These are phyloP conservation scores for Crithidia sp. DNA, from an alignment of 208 protist genomes.

Conservation along the genomic window DNA sequence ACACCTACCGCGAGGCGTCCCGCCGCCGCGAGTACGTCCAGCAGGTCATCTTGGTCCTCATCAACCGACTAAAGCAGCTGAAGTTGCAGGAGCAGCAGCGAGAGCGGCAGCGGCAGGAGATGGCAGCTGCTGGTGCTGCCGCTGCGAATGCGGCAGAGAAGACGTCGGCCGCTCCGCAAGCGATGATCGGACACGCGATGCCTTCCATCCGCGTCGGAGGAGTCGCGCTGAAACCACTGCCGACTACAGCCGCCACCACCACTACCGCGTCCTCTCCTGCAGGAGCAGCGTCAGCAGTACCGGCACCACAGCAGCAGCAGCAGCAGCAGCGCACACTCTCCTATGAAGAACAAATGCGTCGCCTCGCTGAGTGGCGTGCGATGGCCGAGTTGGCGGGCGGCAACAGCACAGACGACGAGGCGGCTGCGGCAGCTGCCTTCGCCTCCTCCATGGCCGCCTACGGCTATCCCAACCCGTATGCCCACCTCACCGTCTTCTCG, in stretches of 20 bases:
- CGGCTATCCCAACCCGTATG: constrained; percentile 36
- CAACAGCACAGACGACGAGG: constrained; percentile 6
- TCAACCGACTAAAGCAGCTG: constrained; percentile 63
- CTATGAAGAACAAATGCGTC: constrained; percentile 16
- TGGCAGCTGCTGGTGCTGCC: neutral
- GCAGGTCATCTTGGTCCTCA: constrained; percentile 65
- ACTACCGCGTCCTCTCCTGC: neutral
- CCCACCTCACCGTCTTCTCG: constrained; percentile 39
- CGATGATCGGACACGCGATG: constrained; percentile 6
- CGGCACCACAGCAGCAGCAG: constrained; percentile 11
- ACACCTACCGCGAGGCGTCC: constrained; percentile 29
- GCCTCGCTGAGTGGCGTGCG: constrained; percentile 9
- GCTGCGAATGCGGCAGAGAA: neutral
- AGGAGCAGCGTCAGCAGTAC: constrained; percentile 21
- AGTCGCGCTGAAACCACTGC: constrained; percentile 5
- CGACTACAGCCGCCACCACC: neutral
- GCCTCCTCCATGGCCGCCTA: constrained; percentile 16
- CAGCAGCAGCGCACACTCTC: constrained; percentile 1
- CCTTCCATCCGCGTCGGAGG: constrained; percentile 17
- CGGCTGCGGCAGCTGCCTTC: constrained; percentile 14
- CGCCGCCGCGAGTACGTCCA: constrained; percentile 63
- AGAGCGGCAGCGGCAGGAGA: constrained; percentile 8
- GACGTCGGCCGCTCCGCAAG: constrained; percentile 7
- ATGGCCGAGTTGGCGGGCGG: constrained; percentile 9
- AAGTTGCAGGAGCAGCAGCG: constrained; percentile 48